A percentile compares a stretch with the other conserved stretches of the same genome.
phyloP scores from a whole-genome alignment of 2,329 filamentous ascomycete genomes.

The Sporothrix pallida region DNA sequence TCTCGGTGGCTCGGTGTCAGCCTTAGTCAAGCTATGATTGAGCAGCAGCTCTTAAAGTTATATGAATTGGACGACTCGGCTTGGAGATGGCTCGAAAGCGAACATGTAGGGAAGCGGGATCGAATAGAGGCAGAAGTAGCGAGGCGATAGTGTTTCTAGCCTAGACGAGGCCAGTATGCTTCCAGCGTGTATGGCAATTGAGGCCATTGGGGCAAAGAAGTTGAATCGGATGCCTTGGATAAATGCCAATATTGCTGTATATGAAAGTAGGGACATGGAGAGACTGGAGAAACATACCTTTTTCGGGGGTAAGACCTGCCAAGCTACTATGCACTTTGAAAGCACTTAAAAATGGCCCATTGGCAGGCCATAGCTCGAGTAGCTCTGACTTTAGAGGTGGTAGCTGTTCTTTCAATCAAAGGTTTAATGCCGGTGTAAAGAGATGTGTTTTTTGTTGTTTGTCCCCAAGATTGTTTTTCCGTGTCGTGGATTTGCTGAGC shows the following conservation, averaged over 20 bases:
- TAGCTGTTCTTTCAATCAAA: constrained; percentile 7
- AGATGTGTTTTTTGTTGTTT: background rate
- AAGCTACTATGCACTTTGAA: constrained; percentile 6
- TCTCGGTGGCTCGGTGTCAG: constrained; percentile 20
- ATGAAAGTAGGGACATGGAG: background rate
- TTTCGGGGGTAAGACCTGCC: background rate
- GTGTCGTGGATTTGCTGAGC: no score
- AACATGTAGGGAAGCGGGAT: constrained; percentile 29
- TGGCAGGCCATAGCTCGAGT: background rate
- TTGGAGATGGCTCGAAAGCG: background rate
- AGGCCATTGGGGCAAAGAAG: background rate
- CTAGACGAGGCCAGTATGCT: background rate
- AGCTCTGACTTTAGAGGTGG: background rate
- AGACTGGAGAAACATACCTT: background rate
- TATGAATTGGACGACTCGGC: background rate
- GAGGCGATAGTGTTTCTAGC: background rate
- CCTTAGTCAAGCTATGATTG: background rate
- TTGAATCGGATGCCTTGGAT: background rate
- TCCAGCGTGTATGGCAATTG: background rate
- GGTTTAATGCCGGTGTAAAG: constrained; percentile 6
- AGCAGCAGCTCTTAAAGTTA: background rate
- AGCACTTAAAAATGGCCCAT: background rate
- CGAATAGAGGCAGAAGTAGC: constrained; percentile 7
- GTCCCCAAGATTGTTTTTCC: no score
- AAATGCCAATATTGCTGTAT: constrained; percentile 19